Evolutionary conservation across 805 yeast genomes (phyloP).

Genomic region (Wickerhamomyces canadensis): DNA sequence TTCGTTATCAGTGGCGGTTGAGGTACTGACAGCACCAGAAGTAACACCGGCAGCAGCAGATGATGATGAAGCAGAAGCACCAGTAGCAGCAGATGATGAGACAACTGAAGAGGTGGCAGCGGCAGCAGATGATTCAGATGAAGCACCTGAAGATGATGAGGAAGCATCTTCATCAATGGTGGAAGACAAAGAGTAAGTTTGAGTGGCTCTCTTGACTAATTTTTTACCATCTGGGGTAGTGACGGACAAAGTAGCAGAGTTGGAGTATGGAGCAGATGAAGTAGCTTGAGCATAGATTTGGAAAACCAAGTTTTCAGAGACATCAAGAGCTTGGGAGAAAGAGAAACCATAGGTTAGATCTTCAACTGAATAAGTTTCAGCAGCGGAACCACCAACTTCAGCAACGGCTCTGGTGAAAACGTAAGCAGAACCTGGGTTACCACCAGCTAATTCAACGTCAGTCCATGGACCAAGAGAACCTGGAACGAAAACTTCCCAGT

Average conservation of each 20-base stretch:
- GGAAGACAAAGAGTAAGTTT: conserved; percentile 5
- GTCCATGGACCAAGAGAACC: conserved; percentile 19
- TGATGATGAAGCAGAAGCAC: conserved; percentile 10
- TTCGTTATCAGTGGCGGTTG: conserved; percentile 15
- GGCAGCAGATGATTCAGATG: conserved; percentile 9
- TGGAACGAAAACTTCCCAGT: conserved; percentile 21
- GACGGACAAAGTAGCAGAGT: conserved; percentile 10
- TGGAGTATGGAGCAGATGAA: conserved; percentile 18
- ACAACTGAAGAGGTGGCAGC: conserved; percentile 8
- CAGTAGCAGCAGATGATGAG: conserved; percentile 12
- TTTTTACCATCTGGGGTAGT: not conserved
- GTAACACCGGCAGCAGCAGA: conserved; percentile 14
- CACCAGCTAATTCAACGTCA: conserved; percentile 15
- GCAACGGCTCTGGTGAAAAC: conserved; percentile 15
- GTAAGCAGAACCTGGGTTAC: conserved; percentile 16
- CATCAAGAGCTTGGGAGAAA: conserved; percentile 10
- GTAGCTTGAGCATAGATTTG: conserved; percentile 14
- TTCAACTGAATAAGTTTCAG: conserved; percentile 5
- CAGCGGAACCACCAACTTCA: conserved; percentile 11
- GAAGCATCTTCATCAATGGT: conserved; percentile 9
- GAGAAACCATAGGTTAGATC: conserved; percentile 12
- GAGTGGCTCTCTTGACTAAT: conserved; percentile 1
- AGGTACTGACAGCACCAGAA: conserved; percentile 15
- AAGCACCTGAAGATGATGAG: conserved; percentile 3
- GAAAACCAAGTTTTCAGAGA: conserved; percentile 9